Evolutionary conservation across 345 rosid genomes (phyloP).

Genomic region (Populus tremula): DNA sequence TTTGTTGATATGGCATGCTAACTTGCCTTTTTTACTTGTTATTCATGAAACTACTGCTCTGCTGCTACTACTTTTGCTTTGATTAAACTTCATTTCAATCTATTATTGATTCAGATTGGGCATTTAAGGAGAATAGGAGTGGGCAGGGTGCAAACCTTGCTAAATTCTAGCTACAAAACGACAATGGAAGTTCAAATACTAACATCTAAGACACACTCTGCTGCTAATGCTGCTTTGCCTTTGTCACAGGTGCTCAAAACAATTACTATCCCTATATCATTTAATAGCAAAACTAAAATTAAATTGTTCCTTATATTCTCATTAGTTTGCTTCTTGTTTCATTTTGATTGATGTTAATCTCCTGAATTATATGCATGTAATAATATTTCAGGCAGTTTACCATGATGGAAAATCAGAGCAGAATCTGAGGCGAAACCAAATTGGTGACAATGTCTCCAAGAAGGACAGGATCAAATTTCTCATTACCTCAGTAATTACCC

Average conservation of each 20-base stretch:
- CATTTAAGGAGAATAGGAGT: constrained; percentile 11
- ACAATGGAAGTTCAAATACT: constrained; percentile 16
- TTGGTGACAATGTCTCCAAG: constrained; percentile 68
- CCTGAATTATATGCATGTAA: not conserved
- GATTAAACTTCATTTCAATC: not conserved
- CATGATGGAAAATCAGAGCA: constrained; percentile 20
- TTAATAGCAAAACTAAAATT: not conserved
- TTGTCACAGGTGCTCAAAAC: constrained; percentile 15
- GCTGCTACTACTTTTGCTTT: not conserved
- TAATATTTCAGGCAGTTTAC: constrained; percentile 2
- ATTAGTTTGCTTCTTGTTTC: not conserved
- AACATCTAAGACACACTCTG: constrained; percentile 2
- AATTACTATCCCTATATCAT: not conserved
- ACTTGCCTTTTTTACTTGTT: not conserved
- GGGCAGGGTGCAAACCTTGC: constrained; percentile 12
- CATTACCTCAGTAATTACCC: constrained; percentile 56
- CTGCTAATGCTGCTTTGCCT: constrained; percentile 5
- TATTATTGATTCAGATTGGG: constrained; percentile 13
- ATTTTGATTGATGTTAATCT: not conserved
- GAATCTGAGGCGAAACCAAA: constrained; percentile 32
- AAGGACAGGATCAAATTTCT: constrained; percentile 68
- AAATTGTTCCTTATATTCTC: not conserved
- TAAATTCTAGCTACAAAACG: constrained; percentile 13
- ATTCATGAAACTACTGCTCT: not conserved
- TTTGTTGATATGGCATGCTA: not conserved